Evolutionary conservation across 805 yeast species (phyloP).

Genomic region (Wickerhamiella allomyrinae): DNA sequence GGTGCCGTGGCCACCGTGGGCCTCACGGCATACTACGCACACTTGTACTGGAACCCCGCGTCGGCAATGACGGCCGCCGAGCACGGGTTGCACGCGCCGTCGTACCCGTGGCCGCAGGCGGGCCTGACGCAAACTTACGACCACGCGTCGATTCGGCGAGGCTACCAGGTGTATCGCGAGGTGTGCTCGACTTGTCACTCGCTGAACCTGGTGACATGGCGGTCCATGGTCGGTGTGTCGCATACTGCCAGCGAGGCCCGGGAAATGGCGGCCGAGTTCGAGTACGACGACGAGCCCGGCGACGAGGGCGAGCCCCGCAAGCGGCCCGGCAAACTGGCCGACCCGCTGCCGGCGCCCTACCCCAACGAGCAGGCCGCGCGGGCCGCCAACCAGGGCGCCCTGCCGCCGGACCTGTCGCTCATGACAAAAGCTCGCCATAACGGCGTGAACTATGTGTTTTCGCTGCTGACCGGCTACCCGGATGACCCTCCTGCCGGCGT

Average conservation of each 20-base stretch:
- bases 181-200: slow-evolving; percentile 99
- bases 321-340: slow-evolving; percentile 97
- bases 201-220: slow-evolving; percentile 93
- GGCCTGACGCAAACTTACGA: slow-evolving; percentile 59
- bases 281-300: slow-evolving; percentile 93
- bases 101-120: slow-evolving; percentile 82
- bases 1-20: slow-evolving; percentile 56
- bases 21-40: slow-evolving; percentile 61
- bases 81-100: slow-evolving; percentile 95
- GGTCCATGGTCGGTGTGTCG: slow-evolving; percentile 92
- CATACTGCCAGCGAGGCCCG: slow-evolving; percentile 83
- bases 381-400: slow-evolving; percentile 98
- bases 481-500: slow-evolving; percentile 99
- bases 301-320: slow-evolving; percentile 94
- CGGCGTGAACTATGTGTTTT: slow-evolving; percentile 86
- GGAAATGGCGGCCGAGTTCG: slow-evolving; percentile 89
- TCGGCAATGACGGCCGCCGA: slow-evolving; percentile 97
- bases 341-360: slow-evolving; percentile 87
- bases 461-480: slow-evolving; percentile 95
- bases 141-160: slow-evolving; percentile 95
- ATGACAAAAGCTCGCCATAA: slow-evolving; percentile 99
- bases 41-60: slow-evolving; percentile 73
- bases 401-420: slow-evolving; percentile 94
- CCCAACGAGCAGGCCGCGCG: slow-evolving; percentile 98
- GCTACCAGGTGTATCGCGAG: slow-evolving; percentile 96